phyloP scores from a whole-genome alignment of 2,329 filamentous ascomycete genomes.

The Cadophora malorum region DNA sequence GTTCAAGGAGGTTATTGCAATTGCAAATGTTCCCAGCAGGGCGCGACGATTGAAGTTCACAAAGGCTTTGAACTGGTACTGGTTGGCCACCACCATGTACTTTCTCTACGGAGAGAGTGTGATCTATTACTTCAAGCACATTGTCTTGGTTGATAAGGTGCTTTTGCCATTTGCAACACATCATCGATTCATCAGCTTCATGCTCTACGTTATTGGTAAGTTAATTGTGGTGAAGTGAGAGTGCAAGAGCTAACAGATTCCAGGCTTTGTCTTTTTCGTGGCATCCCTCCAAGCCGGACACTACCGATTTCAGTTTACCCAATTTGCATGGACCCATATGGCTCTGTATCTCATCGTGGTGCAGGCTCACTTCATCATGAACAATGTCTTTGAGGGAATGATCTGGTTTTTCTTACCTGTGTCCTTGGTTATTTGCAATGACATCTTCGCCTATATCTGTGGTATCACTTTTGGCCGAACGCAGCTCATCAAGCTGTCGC shows the following conservation, averaged over 20 bases:
- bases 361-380: conserved; percentile 99
- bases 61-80: conserved; percentile 99
- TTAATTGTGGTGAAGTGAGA: background rate
- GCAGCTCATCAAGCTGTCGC: conserved; percentile 95
- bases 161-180: conserved; percentile 93
- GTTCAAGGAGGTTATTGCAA: conserved; percentile 99
- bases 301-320: conserved; percentile 98
- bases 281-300: conserved; percentile 92
- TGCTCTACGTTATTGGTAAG: conserved; percentile 92
- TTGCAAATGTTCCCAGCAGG: conserved; percentile 91
- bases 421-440: conserved; percentile 95
- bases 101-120: conserved; percentile 98
- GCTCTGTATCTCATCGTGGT: conserved; percentile 97
- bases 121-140: conserved; percentile 99
- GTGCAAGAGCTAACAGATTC: conserved; percentile 39
- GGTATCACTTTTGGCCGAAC: conserved; percentile 97
- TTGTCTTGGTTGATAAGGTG: conserved; percentile 92
- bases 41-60: conserved; percentile 91
- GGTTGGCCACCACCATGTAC: conserved; percentile 98
- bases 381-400: conserved; percentile 99
- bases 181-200: conserved; percentile 98
- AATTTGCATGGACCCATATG: conserved; percentile 99
- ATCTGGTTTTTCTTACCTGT: conserved; percentile 99
- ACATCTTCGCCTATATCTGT: conserved; percentile 97
- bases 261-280: conserved; percentile 98